These are phyloP conservation scores for Pleurostoma richardsiae DNA, from an alignment of 2,329 filamentous ascomycete species.

Conservation along the genomic window DNA sequence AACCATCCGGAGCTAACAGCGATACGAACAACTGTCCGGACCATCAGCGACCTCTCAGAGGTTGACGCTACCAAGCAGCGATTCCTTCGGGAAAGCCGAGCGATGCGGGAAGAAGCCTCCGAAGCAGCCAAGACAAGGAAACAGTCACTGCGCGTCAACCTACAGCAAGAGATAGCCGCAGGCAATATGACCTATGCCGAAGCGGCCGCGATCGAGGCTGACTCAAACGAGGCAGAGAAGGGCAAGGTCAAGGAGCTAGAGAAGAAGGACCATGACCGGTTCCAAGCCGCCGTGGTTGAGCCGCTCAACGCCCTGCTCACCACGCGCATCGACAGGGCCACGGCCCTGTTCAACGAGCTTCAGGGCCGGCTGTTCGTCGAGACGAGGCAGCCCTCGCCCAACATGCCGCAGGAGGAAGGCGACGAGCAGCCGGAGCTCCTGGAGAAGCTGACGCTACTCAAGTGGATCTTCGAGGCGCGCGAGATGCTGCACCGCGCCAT, in stretches of 20 bases:
- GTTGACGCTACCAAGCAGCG: conserved; percentile 63
- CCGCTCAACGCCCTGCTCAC: conserved; percentile 78
- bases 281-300: conserved; percentile 77
- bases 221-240: conserved; percentile 66
- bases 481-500: conserved; percentile 81
- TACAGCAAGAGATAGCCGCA: conserved; percentile 72
- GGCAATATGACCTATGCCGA: conserved; percentile 79
- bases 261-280: conserved; percentile 77
- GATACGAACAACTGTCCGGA: conserved; percentile 69
- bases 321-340: conserved; percentile 67
- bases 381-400: conserved; percentile 63
- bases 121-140: conserved; percentile 47
- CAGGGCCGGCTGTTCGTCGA: conserved; percentile 68
- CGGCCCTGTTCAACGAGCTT: conserved; percentile 72
- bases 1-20: conserved; percentile 83
- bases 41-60: conserved; percentile 69
- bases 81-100: conserved; percentile 51
- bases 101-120: conserved; percentile 50
- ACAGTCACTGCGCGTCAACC: conserved; percentile 63
- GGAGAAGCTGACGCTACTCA: conserved; percentile 89
- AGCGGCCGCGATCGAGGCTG: conserved; percentile 74
- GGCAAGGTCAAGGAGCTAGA: conserved; percentile 65
- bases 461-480: conserved; percentile 95
- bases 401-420: conserved; percentile 88
- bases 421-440: conserved; percentile 91